phyloP scores from a whole-genome alignment of 208 protist species.

The Phytomonas sp. region DNA sequence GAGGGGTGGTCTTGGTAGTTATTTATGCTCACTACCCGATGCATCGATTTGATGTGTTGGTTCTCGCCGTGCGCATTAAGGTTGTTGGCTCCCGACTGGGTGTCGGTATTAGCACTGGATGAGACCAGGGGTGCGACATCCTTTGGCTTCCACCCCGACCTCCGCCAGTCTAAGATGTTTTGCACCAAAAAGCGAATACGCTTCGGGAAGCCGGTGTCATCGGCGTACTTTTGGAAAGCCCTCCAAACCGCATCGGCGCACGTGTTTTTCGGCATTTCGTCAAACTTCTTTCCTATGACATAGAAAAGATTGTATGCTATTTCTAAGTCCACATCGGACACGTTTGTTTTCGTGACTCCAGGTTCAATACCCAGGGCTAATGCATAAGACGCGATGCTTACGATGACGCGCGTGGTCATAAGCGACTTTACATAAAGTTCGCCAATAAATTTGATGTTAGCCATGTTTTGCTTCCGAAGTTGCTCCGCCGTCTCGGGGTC shows the following conservation, averaged over 20 bases:
- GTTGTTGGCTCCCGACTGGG: constrained; percentile 10
- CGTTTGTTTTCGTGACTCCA: constrained; percentile 20
- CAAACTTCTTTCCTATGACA: constrained; percentile 74
- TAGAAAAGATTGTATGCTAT: constrained; percentile 75
- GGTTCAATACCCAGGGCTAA: constrained; percentile 25
- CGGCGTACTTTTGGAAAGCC: constrained; percentile 30
- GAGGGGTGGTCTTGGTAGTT: constrained; percentile 19
- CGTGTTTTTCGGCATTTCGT: constrained; percentile 27
- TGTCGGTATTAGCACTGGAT: constrained; percentile 13
- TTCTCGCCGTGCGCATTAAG: constrained; percentile 12
- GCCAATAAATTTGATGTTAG: constrained; percentile 88
- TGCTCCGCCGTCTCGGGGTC: constrained; percentile 54
- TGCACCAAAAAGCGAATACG: constrained; percentile 82
- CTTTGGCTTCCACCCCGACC: constrained; percentile 56
- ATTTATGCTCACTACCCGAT: constrained; percentile 12
- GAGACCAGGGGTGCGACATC: constrained; percentile 21
- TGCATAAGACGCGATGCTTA: constrained; percentile 35
- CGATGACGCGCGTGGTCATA: constrained; percentile 59
- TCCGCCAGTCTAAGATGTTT: constrained; percentile 72
- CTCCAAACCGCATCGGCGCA: constrained; percentile 42
- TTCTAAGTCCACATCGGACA: constrained; percentile 67
- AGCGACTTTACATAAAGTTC: constrained; percentile 76
- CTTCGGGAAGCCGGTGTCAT: constrained; percentile 47
- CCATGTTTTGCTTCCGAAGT: constrained; percentile 76
- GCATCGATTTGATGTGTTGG: constrained; percentile 13